Percentiles rank a stretch among this genome's conserved stretches.
These are phyloP conservation scores for Phylloporus sp. DNA, from an alignment of 768 basidiomycete genomes.

Conservation along the genomic window DNA sequence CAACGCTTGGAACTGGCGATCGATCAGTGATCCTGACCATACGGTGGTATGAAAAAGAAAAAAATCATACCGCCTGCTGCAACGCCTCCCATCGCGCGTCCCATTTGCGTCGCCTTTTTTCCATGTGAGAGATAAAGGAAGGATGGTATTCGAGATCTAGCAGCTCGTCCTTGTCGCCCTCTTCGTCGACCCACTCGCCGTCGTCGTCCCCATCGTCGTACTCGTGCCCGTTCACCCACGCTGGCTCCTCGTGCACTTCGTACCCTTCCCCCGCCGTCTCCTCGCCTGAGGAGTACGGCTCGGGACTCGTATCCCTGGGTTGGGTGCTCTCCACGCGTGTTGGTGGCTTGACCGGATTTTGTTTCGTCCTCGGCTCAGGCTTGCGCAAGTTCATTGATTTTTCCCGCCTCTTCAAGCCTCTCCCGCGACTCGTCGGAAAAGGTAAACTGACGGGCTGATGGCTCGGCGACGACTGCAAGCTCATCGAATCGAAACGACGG, in stretches of 20 bases:
- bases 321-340: conserved; percentile 81
- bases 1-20: conserved; percentile 61
- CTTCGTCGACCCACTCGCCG: conserved; percentile 70
- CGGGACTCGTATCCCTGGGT: conserved; percentile 75
- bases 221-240: conserved; percentile 28
- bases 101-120: conserved; percentile 68
- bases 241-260: conserved; percentile 38
- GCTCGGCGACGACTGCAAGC: conserved; percentile 44
- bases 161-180: conserved; percentile 64
- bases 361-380: conserved; percentile 15
- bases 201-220: conserved; percentile 29
- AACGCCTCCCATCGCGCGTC: conserved; percentile 72
- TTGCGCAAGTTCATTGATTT: conserved; percentile 33
- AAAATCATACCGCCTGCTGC: conserved; percentile 55
- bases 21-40: conserved; percentile 9
- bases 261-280: conserved; percentile 70
- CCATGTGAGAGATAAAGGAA: conserved; percentile 56
- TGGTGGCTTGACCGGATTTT: conserved; percentile 51
- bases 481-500: conserved; percentile 45
- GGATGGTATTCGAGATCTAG: conserved; percentile 76
- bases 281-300: conserved; percentile 69
- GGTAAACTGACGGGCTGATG: conserved; percentile 41
- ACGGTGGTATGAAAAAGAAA: background rate
- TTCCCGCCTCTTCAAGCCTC: conserved; percentile 43
- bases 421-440: conserved; percentile 41